These are phyloP conservation scores for Leucosporidium scottii DNA, from an alignment of 768 basidiomycete species.

Conservation along the genomic window DNA sequence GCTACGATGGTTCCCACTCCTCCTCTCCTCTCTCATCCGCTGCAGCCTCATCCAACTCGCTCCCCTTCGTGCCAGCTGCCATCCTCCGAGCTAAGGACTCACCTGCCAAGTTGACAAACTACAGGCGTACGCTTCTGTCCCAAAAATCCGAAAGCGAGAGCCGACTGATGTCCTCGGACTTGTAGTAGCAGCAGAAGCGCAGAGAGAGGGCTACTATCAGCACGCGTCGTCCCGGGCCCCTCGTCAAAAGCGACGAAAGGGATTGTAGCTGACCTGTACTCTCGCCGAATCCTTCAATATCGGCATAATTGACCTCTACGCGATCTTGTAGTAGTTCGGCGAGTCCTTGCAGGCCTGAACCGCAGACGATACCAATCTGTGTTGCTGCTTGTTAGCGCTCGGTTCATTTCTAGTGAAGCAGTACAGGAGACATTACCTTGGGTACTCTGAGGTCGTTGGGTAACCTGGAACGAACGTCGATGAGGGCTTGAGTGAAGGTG, in stretches of 20 bases:
- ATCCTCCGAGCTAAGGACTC: conserved; percentile 28
- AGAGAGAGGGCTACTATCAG: too few species aligned
- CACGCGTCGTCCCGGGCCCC: not conserved
- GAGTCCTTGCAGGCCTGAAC: conserved; percentile 73
- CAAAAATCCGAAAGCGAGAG: conserved; percentile 71
- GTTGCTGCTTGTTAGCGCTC: too few species aligned
- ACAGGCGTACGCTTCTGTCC: conserved; percentile 65
- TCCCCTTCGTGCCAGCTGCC: not conserved
- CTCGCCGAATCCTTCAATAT: conserved; percentile 64
- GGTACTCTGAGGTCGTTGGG: too few species aligned
- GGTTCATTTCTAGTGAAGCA: too few species aligned
- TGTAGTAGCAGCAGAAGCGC: not conserved
- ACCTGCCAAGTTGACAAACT: conserved; percentile 82
- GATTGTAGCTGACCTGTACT: conserved; percentile 57
- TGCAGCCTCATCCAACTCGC: too few species aligned
- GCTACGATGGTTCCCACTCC: too few species aligned
- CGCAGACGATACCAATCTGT: conserved; percentile 75
- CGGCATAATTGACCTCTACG: conserved; percentile 54
- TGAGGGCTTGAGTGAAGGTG: not conserved
- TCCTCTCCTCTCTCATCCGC: too few species aligned
- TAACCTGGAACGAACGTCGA: not conserved
- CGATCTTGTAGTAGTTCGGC: conserved; percentile 45
- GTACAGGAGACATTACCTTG: too few species aligned
- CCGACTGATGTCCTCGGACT: conserved; percentile 73
- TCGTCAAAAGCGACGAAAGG: not conserved